Evolutionary conservation across 768 basidiomycete genomes (phyloP).

Genomic region (Termitomyces sp.): DNA sequence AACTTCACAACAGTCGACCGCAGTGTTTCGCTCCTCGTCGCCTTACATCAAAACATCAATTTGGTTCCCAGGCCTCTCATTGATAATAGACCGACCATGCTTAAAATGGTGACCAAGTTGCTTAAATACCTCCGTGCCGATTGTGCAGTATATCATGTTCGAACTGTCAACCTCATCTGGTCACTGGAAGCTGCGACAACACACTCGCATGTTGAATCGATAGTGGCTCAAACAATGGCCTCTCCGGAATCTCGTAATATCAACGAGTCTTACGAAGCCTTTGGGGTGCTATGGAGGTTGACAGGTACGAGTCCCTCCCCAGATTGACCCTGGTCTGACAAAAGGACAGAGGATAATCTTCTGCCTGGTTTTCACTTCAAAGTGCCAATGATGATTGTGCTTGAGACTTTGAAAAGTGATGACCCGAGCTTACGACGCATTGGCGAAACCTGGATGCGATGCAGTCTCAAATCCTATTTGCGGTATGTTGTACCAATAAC

Average conservation of each 20-base stretch:
- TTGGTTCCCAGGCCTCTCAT: constrained; percentile 53
- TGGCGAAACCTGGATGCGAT: constrained; percentile 97
- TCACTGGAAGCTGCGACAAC: constrained; percentile 56
- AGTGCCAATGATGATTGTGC: constrained; percentile 81
- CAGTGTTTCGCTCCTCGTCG: constrained; percentile 52
- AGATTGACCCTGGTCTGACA: neutral
- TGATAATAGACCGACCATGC: constrained; percentile 52
- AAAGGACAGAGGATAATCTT: constrained; percentile 64
- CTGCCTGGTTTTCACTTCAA: constrained; percentile 82
- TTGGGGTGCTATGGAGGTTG: constrained; percentile 90
- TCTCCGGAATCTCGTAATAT: constrained; percentile 44
- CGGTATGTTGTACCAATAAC: constrained; percentile 50
- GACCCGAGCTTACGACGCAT: constrained; percentile 72
- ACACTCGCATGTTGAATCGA: constrained; percentile 70
- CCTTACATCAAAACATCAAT: constrained; percentile 45
- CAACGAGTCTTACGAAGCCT: constrained; percentile 73
- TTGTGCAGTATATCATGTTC: constrained; percentile 70
- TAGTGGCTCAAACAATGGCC: constrained; percentile 70
- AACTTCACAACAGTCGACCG: constrained; percentile 72
- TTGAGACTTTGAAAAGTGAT: constrained; percentile 78
- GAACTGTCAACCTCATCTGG: constrained; percentile 84
- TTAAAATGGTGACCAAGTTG: constrained; percentile 63
- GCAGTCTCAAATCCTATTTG: constrained; percentile 86
- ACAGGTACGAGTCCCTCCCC: constrained; percentile 49
- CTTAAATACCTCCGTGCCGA: constrained; percentile 70